Evolutionary conservation across 106 monocot genomes (phyloP).

Genomic region (Triglochin maritima): DNA sequence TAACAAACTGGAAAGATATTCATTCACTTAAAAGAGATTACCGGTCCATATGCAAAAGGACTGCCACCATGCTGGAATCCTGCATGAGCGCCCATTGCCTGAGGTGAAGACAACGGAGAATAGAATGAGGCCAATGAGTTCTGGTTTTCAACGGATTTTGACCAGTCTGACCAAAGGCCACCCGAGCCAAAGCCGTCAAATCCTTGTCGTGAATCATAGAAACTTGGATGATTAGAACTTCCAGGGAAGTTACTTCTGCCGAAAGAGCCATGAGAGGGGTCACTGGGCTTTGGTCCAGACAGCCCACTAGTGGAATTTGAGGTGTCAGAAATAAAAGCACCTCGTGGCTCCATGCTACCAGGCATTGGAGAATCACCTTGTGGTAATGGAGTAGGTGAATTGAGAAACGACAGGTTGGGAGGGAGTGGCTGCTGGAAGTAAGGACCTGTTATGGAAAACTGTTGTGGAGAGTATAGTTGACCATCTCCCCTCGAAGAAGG

Average conservation of each 20-base stretch:
- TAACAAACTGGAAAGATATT: background rate
- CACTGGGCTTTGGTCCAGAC: constrained; percentile 23
- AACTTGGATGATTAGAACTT: constrained; percentile 29
- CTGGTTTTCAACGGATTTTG: constrained; percentile 31
- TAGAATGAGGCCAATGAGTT: constrained; percentile 26
- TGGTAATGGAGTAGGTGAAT: constrained; percentile 29
- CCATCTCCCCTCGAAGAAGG: constrained; percentile 45
- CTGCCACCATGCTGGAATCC: constrained; percentile 32
- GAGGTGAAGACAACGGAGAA: constrained; percentile 46
- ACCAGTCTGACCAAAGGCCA: constrained; percentile 48
- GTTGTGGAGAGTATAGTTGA: constrained; percentile 54
- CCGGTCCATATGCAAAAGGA: constrained; percentile 42
- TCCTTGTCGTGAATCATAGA: constrained; percentile 32
- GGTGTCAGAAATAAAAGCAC: constrained; percentile 27
- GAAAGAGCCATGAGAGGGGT: constrained; percentile 23
- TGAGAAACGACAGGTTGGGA: constrained; percentile 37
- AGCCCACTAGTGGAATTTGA: constrained; percentile 14
- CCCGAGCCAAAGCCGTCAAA: constrained; percentile 37
- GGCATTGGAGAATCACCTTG: constrained; percentile 27
- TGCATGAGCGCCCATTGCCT: constrained; percentile 30
- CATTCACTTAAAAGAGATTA: constrained; percentile 7
- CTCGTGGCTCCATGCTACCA: constrained; percentile 29
- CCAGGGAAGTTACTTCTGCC: constrained; percentile 30
- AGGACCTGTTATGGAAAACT: constrained; percentile 34
- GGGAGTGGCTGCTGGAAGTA: constrained; percentile 54